Base-by-base conservation (phyloP, 495 filamentous ascomycete species). In the Cladorrhinum samala region DNA sequence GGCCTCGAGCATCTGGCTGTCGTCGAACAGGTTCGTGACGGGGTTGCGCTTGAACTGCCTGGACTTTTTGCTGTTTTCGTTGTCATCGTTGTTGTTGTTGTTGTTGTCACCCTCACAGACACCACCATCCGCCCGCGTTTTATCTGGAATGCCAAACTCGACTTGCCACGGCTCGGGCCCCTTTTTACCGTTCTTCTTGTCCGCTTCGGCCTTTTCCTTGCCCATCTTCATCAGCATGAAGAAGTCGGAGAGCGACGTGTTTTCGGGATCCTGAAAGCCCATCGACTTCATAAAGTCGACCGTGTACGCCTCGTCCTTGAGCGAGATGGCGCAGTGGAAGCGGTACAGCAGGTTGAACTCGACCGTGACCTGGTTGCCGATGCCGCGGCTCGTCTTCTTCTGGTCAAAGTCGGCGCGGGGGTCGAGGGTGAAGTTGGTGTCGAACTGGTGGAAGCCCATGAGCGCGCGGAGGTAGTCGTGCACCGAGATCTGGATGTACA, bases 401-500 rank as follows among this genome's bases (percentile, higher is more conserved):
- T 52, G 82, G 21, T 77, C 73, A 19, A 72, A 70, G 38, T 87
- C 77, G 11, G 72, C 75, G 25, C 87, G 80, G 42, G 87, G 87
- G 59, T 88, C 87, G 46, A 93, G 74, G 40, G 86, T 87, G 86
- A 87, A 93, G 2, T 84, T 85, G 20, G 81, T 83, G 66, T 85
- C 82, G 50, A 73, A 79, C 52, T 82, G 74, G 68, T 91, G 88
- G 49, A 89, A 67, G 64, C 88, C 89, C 66, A 89, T 75, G 59
- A 93, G 88, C 19, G 86, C 87, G 42, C 88, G 82, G 50, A 91
- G 77, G 66, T 93, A 93, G 66, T 93, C 88, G 52, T 84, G 81
- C 39, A 93, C 67, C n/a, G 82, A 81, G 57, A 89, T 86, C 65
- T 93, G 89, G 59, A 88, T 85, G 59, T 89, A 91, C 2, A 91